Evolutionary conservation across 73 alveolate species (phyloP).

Genomic region (Blepharisma japonicum): DNA sequence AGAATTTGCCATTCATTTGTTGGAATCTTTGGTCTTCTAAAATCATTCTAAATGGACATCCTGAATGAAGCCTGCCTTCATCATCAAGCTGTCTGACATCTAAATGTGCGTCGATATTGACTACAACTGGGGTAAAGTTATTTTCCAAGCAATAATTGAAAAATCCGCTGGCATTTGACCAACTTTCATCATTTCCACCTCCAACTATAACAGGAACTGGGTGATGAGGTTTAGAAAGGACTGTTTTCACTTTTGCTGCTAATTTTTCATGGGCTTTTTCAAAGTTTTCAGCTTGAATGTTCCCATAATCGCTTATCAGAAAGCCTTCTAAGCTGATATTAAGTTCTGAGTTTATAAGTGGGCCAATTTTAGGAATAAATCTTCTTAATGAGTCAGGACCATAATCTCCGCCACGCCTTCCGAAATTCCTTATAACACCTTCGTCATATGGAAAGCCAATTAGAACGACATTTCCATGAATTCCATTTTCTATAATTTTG

Average conservation of each 20-base stretch:
- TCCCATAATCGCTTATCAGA: constrained; percentile 44
- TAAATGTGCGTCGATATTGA: constrained; percentile 53
- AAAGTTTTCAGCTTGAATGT: constrained; percentile 31
- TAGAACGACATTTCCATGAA: constrained; percentile 47
- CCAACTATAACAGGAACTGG: constrained; percentile 51
- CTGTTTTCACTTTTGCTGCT: constrained; percentile 33
- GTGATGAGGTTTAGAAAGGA: not conserved
- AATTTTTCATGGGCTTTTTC: constrained; percentile 39
- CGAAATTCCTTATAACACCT: constrained; percentile 49
- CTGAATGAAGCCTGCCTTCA: constrained; percentile 35
- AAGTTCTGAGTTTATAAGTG: constrained; percentile 49
- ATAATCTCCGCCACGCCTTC: constrained; percentile 47
- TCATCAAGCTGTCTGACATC: constrained; percentile 54
- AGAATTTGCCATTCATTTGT: constrained; percentile 17
- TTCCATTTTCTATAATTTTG: constrained; percentile 33
- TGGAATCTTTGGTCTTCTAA: constrained; percentile 38
- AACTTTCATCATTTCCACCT: constrained; percentile 46
- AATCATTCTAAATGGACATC: constrained; percentile 49
- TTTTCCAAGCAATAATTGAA: not conserved
- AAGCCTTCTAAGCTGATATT: constrained; percentile 30
- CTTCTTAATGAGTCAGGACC: constrained; percentile 58
- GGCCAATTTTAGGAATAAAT: constrained; percentile 46
- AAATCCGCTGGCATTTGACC: not conserved
- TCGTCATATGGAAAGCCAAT: constrained; percentile 56
- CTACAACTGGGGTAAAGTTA: constrained; percentile 6